Evolutionary conservation across 805 yeast genomes (phyloP).

Genomic region (Cephaloascus albidus): DNA sequence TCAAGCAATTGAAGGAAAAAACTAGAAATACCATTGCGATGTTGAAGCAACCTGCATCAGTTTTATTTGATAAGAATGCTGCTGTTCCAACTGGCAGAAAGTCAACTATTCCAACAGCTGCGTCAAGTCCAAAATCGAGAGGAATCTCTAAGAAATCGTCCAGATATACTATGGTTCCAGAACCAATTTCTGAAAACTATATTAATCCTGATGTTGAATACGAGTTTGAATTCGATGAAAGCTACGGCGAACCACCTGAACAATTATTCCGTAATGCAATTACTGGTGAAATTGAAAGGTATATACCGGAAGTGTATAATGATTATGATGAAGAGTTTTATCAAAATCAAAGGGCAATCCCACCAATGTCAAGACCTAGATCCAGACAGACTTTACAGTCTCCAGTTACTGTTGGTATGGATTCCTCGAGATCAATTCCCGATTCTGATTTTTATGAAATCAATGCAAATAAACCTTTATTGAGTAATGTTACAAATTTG

Average conservation of each 20-base stretch:
- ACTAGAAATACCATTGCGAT: constrained; percentile 6
- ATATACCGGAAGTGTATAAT: neutral
- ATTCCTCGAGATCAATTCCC: neutral
- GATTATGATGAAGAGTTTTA: too few species aligned
- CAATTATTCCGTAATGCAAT: constrained; percentile 21
- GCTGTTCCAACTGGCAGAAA: too few species aligned
- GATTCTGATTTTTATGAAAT: neutral
- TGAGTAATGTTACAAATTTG: constrained; percentile 20
- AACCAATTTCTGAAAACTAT: constrained; percentile 11
- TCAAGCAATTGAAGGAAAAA: neutral
- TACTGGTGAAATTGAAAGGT: constrained; percentile 8
- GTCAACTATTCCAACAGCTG: neutral
- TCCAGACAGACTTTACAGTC: neutral
- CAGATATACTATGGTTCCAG: constrained; percentile 1
- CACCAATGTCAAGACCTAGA: neutral
- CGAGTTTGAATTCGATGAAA: constrained; percentile 13
- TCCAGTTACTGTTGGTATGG: neutral
- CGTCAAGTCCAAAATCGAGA: neutral
- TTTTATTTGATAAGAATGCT: constrained; percentile 5
- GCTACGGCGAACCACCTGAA: constrained; percentile 8
- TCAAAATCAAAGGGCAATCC: neutral
- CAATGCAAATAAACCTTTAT: constrained; percentile 11
- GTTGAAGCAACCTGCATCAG: constrained; percentile 13
- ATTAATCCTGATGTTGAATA: constrained; percentile 18
- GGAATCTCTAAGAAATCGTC: neutral